Base-by-base conservation (phyloP, 495 filamentous ascomycete genomes). In the Patellaria atrata region DNA sequence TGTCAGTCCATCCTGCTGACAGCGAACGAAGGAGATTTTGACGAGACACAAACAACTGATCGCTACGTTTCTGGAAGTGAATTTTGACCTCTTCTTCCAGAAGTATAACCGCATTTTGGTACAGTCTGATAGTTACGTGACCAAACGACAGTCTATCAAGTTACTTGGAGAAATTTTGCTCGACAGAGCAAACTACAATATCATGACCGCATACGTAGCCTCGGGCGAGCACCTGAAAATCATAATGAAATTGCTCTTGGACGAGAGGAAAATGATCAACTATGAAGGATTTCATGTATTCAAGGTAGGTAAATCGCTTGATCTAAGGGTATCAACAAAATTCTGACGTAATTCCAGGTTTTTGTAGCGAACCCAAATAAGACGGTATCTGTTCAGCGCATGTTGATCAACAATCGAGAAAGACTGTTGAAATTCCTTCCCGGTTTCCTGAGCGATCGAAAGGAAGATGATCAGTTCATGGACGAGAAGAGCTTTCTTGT, bases 271-370 rank as follows among this genome's bases (percentile, higher is more conserved):
- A 55, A 99, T 96, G 82, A 89, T 99, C 32, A 86, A 94, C 53
- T 99, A 96, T 52, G 91, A 99, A 58, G 87, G 84, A 16, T 99
- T 99, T 56, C 91, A 99, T 56, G 87, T 97, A 22, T 97, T 97
- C 64, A 97, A 97, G 67, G 77, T 79, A 62, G 44, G 59, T 55
- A 29, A n/a, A 2, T 32, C 30, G n/a, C 11, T 22, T 13, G 7
- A 10, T 26, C 24, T 10, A 27, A 19, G 16, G 9, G 12, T n/a
- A 13, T 28, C 11, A 20, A 14, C 22, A 22, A 10, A 5, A n/a
- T 4, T 2, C 31, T 12, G n/a, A 37, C 16, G 20, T 8, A 24
- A 21, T 29, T 14, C 14, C 13, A 79, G 77, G 85, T 99, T 38
- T 99, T 99, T 59, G 89, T 96, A 30, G 91, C 91, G 30, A 96